Percentiles rank a stretch among this genome's conserved stretches.
Conservation (phyloP, 176 grass and related monocot genomes). For the Zea luxurians region DNA sequence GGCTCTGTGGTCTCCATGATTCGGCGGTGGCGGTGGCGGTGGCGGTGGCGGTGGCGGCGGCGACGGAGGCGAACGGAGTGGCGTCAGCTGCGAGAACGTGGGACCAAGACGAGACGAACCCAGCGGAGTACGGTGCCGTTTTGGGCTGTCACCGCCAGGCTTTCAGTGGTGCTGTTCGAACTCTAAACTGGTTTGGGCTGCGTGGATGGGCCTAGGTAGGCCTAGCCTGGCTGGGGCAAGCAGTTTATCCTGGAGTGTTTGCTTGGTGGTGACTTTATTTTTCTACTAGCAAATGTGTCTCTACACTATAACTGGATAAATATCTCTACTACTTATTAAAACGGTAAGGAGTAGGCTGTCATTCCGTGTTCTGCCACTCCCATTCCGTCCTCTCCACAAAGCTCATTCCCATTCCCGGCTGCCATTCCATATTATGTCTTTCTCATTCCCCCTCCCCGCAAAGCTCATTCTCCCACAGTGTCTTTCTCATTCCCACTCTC, state of each 20-base stretch:
- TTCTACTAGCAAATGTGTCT: too few species aligned
- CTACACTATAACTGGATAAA: too few species aligned
- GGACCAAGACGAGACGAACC: not conserved
- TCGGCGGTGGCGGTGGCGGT: not conserved
- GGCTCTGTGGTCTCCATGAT: slow-evolving; percentile 46
- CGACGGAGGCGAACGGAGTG: slow-evolving; percentile 30
- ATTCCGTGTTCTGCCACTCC: too few species aligned
- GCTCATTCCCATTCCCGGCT: too few species aligned
- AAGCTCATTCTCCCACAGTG: too few species aligned
- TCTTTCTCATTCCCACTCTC: too few species aligned
- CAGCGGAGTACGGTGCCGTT: not conserved
- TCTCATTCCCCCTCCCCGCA: too few species aligned
- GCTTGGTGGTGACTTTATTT: too few species aligned
- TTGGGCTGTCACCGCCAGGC: not conserved
- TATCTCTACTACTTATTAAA: too few species aligned
- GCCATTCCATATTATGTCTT: too few species aligned
- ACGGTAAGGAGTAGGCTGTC: too few species aligned
- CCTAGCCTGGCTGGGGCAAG: not conserved
- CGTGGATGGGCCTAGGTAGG: not conserved
- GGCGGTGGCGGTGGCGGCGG: slow-evolving; percentile 23
- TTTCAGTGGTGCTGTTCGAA: not conserved
- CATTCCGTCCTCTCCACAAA: too few species aligned
- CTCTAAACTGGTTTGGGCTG: not conserved
- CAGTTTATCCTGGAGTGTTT: not conserved
- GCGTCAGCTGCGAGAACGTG: not conserved